Conservation (phyloP, 495 filamentous ascomycete species). For the Stereocaulon alpinum region DNA sequence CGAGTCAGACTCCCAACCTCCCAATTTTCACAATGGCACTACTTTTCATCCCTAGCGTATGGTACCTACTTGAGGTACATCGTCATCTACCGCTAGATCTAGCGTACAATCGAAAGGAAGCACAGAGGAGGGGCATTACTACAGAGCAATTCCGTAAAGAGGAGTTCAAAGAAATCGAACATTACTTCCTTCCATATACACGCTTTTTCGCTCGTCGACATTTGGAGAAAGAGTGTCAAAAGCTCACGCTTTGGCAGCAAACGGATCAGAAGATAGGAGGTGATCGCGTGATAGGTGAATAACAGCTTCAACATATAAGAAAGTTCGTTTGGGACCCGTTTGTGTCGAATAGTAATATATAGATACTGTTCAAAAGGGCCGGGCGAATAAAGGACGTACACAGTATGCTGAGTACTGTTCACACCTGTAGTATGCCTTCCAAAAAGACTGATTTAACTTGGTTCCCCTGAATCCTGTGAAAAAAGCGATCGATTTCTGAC, state of each 20-base stretch:
- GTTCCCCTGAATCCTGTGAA: neutral
- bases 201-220: neutral
- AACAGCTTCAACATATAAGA: neutral
- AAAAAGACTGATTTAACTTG: neutral
- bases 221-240: slow-evolving; percentile 3
- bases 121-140: slow-evolving; percentile 1
- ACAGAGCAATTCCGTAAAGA: neutral
- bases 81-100: neutral
- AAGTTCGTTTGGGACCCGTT: neutral
- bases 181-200: slow-evolving; percentile 2
- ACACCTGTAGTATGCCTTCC: neutral
- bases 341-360: slow-evolving; percentile 1
- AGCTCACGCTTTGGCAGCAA: neutral
- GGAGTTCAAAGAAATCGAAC: neutral
- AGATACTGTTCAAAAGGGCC: slow-evolving; percentile 1
- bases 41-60: neutral
- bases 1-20: no score
- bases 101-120: neutral
- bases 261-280: neutral
- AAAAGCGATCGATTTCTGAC: neutral
- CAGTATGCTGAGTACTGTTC: neutral
- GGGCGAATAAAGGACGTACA: neutral
- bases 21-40: neutral
- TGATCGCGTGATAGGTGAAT: neutral
- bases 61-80: neutral